Evolutionary conservation across 2,329 filamentous ascomycete species (phyloP).

Genomic region (Colletotrichum lupini): DNA sequence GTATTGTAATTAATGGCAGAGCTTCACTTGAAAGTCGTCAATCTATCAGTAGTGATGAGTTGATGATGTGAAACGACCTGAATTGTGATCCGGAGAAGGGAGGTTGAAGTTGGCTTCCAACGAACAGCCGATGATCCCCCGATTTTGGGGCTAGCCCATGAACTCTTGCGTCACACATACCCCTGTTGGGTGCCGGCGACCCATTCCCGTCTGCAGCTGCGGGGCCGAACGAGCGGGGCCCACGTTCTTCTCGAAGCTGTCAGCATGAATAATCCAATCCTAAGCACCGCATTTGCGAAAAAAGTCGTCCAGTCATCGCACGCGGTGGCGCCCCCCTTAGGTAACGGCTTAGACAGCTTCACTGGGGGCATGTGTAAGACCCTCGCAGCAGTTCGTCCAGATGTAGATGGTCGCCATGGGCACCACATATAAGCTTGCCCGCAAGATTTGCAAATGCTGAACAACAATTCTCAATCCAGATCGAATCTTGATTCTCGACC

Average conservation of each 20-base stretch:
- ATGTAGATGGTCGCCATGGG: neutral
- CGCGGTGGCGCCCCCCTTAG: slow-evolving; percentile 9
- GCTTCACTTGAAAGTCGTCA: neutral
- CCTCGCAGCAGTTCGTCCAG: slow-evolving; percentile 6
- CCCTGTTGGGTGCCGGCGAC: no score
- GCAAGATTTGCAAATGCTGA: slow-evolving; percentile 37
- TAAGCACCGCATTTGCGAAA: slow-evolving; percentile 22
- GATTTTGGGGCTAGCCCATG: neutral
- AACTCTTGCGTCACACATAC: neutral
- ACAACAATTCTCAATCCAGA: slow-evolving; percentile 13
- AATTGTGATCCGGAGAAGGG: neutral
- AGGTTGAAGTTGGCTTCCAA: neutral
- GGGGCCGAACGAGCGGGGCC: slow-evolving; percentile 5
- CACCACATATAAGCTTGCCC: slow-evolving; percentile 22
- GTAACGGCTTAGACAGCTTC: slow-evolving; percentile 30
- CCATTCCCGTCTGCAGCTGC: neutral
- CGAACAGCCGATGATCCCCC: neutral
- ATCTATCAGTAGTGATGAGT: neutral
- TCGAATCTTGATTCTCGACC: slow-evolving; percentile 31
- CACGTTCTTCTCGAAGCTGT: slow-evolving; percentile 17
- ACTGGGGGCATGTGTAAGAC: slow-evolving; percentile 30
- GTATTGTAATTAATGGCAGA: neutral
- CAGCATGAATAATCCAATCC: slow-evolving; percentile 38
- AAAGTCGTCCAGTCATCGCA: slow-evolving; percentile 1
- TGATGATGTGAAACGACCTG: neutral